Base-by-base conservation (phyloP, 2,329 filamentous ascomycete genomes). In the Ambrosiella cleistominuta region DNA sequence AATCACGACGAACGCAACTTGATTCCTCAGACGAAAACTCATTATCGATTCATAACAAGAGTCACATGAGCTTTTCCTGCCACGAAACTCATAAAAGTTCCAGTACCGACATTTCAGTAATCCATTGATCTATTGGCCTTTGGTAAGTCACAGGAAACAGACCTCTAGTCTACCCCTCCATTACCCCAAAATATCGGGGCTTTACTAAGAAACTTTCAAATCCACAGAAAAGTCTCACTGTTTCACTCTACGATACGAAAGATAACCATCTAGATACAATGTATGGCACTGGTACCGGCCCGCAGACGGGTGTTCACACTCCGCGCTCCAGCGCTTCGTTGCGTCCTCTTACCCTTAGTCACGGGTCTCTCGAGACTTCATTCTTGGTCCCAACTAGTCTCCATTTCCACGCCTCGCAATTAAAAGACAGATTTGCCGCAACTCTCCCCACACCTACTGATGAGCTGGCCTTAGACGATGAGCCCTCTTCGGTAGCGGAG, bases 401-500 rank as follows among this genome's bases (percentile, higher is more conserved):
- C 63, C 93, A 98, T 74, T 98, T 94, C 77, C 90, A 93, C 71
- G 93, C 93, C 66, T 86, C 89, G 61, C 88, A 95, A 74, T 78
- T 97, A 68, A 94, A 91, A 77, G 90, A 96, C 66, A 80, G 83
- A 64, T 98, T 98, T 74, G 80, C 82, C 63, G 79, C 86, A 53
- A 88, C 83, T 63, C 79, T 98, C 64, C 94, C 94, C 57, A 78
- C 83, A 66, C 87, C 93, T 60, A 98, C 94, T 69, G 93, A 98
- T 69, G 93, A 98, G 76, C 81, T 97, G 63, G 94, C 93, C 62
- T 89, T 91, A 69, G 94, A 98, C 75, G 93, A 98, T 66, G 94
- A 98, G 76, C 93, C 93, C n/a, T 97, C 93, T 42, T 98, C 94
- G 27, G 82, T 90, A 52, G 75, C 88, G 50, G 93, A 98, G 74